Evolutionary conservation across 768 basidiomycete genomes (phyloP), one percentile per base, ranked within the genome.

Genomic region (Leccinum barrowsii): DNA sequence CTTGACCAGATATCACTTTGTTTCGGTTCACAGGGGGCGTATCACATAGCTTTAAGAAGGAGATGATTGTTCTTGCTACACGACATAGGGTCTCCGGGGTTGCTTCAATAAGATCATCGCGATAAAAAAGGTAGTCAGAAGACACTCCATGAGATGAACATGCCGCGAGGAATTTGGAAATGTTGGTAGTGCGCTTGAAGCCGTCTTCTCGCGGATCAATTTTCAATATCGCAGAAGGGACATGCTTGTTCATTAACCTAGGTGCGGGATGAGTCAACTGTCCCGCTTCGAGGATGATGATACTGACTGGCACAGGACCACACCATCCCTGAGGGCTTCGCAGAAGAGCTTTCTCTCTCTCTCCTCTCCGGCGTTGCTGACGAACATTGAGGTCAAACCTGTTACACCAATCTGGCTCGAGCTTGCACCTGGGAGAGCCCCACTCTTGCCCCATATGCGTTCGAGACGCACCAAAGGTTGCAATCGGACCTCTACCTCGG

Each of bases 231-330:
- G 78, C 77, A 40, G 80, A 80, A 5, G 84, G 83, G 58, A 84
- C 80, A 50, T 91, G 83, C 70, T 87, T 89, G 74, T 92, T 92
- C 78, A 92, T 80, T 59, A 93, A 80, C 61, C 92, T 94, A 50
- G 40, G 59, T 32, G 47, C 53, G 50, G 28, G 52, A 40, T 26
- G 54, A 15, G 37, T 52, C 63, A 55, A 37, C 22, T 50, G 19
- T 32, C 49, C 47, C 52, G 54, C 61, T 30, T 48, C 57, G 42
- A 53, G 49, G 56, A 63, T 26, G 58, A 46, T 42, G 53, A 61
- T 35, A 85, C 93, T 76, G 68, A 95, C 94, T 91, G 87, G 85
- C 94, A 94, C 22, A 96, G 80, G 21, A 95, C 82, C 71, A 86
- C 89, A 1, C 94, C 94, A 75, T 96, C 94, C 65, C 85, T 75